These are phyloP conservation scores for Gigaspora rosea DNA, from an alignment of 192 early-diverging fungal genomes.

Conservation along the genomic window DNA sequence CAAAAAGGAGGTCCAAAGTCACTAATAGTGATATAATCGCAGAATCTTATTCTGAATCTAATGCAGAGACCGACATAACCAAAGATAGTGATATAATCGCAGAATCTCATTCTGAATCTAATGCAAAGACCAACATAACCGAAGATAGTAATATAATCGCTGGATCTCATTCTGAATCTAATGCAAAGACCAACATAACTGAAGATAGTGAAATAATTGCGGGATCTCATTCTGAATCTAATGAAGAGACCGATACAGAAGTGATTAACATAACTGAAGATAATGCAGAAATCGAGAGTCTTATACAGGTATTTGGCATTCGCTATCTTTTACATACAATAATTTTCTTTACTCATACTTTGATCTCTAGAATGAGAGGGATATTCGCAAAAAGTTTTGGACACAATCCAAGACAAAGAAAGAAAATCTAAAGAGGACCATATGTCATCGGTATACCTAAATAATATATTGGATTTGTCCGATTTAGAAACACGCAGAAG, in stretches of 20 bases:
- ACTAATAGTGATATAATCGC: slow-evolving; percentile 23
- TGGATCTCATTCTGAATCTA: too few relatives aligned
- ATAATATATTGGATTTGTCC: slow-evolving; percentile 27
- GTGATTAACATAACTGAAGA: too few relatives aligned
- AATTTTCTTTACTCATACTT: slow-evolving; percentile 17
- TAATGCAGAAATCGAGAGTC: slow-evolving; percentile 20
- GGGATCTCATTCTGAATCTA: too few relatives aligned
- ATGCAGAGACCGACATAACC: slow-evolving; percentile 14
- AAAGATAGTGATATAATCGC: too few relatives aligned
- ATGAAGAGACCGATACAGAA: too few relatives aligned
- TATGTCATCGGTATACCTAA: slow-evolving; percentile 22
- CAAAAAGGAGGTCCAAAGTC: slow-evolving; percentile 16
- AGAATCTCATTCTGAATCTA: too few relatives aligned
- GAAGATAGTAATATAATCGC: too few relatives aligned
- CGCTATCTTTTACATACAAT: slow-evolving; percentile 28
- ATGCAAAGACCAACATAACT: too few relatives aligned
- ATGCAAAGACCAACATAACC: too few relatives aligned
- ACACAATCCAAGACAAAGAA: background rate
- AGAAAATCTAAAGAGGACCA: slow-evolving; percentile 6
- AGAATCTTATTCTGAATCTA: slow-evolving; percentile 21
- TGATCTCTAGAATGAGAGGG: slow-evolving; percentile 1
- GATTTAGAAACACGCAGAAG: slow-evolving; percentile 18
- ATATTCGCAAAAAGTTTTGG: slow-evolving; percentile 23
- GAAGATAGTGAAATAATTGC: too few relatives aligned
- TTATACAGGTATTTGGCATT: slow-evolving; percentile 32